Percentiles rank a stretch among this genome's conserved stretches.
These are phyloP conservation scores for Neurospora sp. DNA, from an alignment of 495 filamentous ascomycete genomes.

Conservation along the genomic window DNA sequence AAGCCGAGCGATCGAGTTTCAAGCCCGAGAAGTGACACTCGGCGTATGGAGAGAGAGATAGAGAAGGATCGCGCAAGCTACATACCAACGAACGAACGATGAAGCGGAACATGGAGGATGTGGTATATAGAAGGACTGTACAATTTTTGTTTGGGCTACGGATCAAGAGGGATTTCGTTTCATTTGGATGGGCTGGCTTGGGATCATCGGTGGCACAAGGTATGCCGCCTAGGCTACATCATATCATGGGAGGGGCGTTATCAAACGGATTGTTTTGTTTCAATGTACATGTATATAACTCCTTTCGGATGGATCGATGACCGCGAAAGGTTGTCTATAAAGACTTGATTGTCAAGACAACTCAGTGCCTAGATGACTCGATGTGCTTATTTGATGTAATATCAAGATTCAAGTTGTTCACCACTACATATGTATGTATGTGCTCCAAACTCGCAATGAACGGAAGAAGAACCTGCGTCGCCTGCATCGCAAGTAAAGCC, in stretches of 20 bases:
- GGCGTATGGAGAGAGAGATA: too few species aligned
- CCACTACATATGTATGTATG: background rate
- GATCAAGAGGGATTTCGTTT: background rate
- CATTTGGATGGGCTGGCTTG: background rate
- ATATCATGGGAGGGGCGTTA: background rate
- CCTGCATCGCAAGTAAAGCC: too few species aligned
- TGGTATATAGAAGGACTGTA: background rate
- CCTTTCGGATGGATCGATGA: background rate
- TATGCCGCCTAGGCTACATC: background rate
- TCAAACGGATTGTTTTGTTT: background rate
- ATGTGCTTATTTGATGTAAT: too few species aligned
- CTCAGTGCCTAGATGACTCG: too few species aligned
- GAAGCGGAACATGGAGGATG: background rate
- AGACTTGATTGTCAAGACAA: too few species aligned
- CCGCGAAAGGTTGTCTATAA: too few species aligned
- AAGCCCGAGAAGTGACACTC: too few species aligned
- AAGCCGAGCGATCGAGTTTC: too few species aligned
- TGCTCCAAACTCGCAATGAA: background rate
- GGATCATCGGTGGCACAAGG: background rate
- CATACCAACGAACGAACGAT: background rate
- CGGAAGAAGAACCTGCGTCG: too few species aligned
- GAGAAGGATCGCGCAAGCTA: background rate
- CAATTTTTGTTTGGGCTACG: background rate
- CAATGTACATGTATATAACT: background rate
- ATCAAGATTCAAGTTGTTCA: background rate